Percentiles rank a stretch among this genome's conserved stretches.
Conservation (phyloP, 176 grass and related monocot species). For the Themeda triandra region DNA sequence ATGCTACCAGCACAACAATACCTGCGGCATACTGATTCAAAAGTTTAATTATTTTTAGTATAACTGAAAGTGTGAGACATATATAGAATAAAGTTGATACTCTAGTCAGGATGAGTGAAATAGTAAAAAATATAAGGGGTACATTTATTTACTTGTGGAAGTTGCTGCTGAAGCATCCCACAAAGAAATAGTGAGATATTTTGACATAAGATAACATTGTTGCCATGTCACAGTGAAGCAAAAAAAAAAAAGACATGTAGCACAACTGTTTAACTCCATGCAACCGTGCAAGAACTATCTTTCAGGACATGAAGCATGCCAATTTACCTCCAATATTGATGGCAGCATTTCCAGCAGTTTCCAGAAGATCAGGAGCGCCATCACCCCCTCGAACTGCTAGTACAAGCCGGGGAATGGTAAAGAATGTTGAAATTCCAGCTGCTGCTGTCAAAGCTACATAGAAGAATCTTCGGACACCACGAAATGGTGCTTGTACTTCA, state of each 20-base stretch:
- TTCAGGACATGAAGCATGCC: conserved; percentile 13
- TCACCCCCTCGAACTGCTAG: conserved; percentile 78
- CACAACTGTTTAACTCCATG: not conserved
- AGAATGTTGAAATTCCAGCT: conserved; percentile 89
- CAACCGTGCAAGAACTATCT: conserved; percentile 15
- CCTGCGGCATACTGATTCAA: conserved; percentile 88
- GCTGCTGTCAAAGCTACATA: conserved; percentile 85
- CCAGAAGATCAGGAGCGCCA: conserved; percentile 77
- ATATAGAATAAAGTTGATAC: not conserved
- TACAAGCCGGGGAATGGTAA: conserved; percentile 90
- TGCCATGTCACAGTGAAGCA: conserved; percentile 5
- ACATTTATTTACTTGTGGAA: not conserved
- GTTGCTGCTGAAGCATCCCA: not conserved
- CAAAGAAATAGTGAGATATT: conserved; percentile 8
- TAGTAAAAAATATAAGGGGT: not conserved
- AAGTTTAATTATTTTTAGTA: conserved; percentile 56
- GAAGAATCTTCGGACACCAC: conserved; percentile 95
- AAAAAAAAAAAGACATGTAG: not conserved
- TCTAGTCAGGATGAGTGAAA: not conserved
- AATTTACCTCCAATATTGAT: conserved; percentile 96
- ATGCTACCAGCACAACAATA: conserved; percentile 85
- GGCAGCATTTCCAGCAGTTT: conserved; percentile 78
- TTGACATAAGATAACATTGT: not conserved
- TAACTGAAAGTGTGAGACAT: not conserved
- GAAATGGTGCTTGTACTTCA: conserved; percentile 97